Evolutionary conservation across 768 basidiomycete genomes (phyloP).

Genomic region (Harrya chromipes): DNA sequence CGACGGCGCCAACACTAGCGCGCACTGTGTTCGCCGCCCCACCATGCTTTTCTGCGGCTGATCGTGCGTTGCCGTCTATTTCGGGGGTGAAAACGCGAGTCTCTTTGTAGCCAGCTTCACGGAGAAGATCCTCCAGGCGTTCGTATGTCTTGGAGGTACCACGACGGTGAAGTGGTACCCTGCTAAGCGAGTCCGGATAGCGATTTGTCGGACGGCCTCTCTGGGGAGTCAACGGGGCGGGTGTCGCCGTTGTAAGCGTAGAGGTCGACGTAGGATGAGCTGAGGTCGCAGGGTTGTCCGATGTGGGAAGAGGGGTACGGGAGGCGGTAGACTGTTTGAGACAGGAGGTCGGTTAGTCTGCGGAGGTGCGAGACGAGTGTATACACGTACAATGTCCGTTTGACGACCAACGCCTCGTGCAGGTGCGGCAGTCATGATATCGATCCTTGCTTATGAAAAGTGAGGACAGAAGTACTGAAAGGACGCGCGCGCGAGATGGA

Average conservation of each 20-base stretch:
- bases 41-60: slow-evolving; percentile 23
- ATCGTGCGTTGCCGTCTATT: slow-evolving; percentile 47
- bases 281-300: slow-evolving; percentile 4
- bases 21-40: slow-evolving; percentile 38
- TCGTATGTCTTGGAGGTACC: slow-evolving; percentile 83
- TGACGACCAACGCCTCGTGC: slow-evolving; percentile 15
- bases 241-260: background rate
- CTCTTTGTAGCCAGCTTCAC: slow-evolving; percentile 90
- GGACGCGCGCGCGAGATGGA: background rate
- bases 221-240: slow-evolving; percentile 42
- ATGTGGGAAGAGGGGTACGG: slow-evolving; percentile 5
- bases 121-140: slow-evolving; percentile 77
- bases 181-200: slow-evolving; percentile 59
- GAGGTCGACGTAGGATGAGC: slow-evolving; percentile 11
- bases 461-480: background rate
- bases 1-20: slow-evolving; percentile 49
- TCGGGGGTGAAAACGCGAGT: slow-evolving; percentile 89
- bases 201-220: slow-evolving; percentile 40
- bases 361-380: background rate
- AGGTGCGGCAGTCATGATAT: slow-evolving; percentile 17
- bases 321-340: slow-evolving; percentile 10
- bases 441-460: background rate
- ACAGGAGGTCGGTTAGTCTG: slow-evolving; percentile 12
- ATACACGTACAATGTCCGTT: slow-evolving; percentile 17
- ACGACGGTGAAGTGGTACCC: slow-evolving; percentile 72